phyloP scores from a whole-genome alignment of 805 yeast species.

The Middelhovenomyces tepae region DNA sequence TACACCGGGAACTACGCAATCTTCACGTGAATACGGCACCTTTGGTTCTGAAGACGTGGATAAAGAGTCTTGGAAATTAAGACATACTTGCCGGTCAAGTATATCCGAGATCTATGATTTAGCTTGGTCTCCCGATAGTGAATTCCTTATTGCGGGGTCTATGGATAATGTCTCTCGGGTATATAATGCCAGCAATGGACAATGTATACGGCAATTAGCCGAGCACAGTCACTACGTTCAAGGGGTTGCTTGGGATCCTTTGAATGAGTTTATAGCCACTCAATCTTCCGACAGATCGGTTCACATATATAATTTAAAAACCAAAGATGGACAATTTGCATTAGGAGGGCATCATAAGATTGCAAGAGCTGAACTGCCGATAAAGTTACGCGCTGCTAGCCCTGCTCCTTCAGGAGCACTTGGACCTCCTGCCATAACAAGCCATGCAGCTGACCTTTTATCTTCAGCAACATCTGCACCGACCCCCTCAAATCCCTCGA shows the following conservation, averaged over 20 bases:
- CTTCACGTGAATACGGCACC: constrained; percentile 51
- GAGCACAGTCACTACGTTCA: constrained; percentile 88
- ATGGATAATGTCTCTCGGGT: constrained; percentile 81
- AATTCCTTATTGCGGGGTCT: constrained; percentile 73
- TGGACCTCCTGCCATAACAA: constrained; percentile 4
- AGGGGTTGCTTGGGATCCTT: constrained; percentile 95
- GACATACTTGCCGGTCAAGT: constrained; percentile 48
- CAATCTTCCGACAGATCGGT: constrained; percentile 87
- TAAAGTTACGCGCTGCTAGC: constrained; percentile 14
- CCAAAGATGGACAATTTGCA: constrained; percentile 25
- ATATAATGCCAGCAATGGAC: constrained; percentile 49
- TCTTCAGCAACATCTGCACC: constrained; percentile 17
- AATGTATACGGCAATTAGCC: constrained; percentile 47
- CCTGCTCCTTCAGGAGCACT: constrained; percentile 3
- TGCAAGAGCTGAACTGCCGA: constrained; percentile 50
- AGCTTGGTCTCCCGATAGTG: constrained; percentile 85
- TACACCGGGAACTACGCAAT: constrained; percentile 32
- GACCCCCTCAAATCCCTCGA: constrained; percentile 17
- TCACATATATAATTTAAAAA: constrained; percentile 48
- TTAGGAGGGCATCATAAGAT: constrained; percentile 40
- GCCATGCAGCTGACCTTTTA: constrained; percentile 2
- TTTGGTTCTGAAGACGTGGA: constrained; percentile 21
- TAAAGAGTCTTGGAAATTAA: constrained; percentile 68
- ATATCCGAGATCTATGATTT: constrained; percentile 81
- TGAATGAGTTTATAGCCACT: constrained; percentile 64